phyloP scores from a whole-genome alignment of 2,329 filamentous ascomycete genomes.

The Coniochaeta pulveracea region DNA sequence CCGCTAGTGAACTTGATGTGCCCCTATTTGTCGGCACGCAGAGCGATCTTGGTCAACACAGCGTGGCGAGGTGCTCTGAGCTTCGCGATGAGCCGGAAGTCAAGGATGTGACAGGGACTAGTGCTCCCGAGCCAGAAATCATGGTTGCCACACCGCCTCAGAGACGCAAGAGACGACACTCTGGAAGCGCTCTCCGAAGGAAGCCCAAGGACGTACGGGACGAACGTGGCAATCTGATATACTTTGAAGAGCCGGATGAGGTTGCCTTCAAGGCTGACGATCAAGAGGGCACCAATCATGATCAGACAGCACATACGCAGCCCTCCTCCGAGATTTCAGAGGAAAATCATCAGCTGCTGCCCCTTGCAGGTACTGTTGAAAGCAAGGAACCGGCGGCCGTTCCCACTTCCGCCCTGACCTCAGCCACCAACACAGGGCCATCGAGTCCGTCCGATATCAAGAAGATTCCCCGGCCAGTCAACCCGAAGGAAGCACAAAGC shows the following conservation, averaged over 20 bases:
- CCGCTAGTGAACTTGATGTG: neutral
- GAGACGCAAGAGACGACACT: constrained; percentile 62
- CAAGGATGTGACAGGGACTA: constrained; percentile 50
- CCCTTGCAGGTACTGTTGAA: no score
- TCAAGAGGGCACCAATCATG: constrained; percentile 25
- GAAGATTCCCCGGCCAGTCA: constrained; percentile 50
- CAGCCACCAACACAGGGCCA: constrained; percentile 20
- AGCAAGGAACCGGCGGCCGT: neutral
- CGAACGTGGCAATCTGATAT: constrained; percentile 69
- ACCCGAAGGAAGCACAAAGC: constrained; percentile 66
- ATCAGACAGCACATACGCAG: constrained; percentile 5
- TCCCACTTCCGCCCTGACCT: constrained; percentile 22
- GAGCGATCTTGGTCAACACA: constrained; percentile 15
- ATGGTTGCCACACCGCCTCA: constrained; percentile 30
- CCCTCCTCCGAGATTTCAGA: constrained; percentile 5
- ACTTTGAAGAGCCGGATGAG: constrained; percentile 82
- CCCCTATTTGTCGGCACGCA: neutral
- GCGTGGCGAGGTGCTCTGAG: constrained; percentile 2
- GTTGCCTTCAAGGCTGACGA: constrained; percentile 65
- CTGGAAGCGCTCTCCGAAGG: constrained; percentile 68
- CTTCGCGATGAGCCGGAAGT: constrained; percentile 24
- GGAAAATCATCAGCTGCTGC: no score
- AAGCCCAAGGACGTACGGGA: constrained; percentile 63
- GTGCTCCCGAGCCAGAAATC: constrained; percentile 51
- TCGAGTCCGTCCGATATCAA: constrained; percentile 24